Percentiles rank a stretch among this genome's conserved stretches.
phyloP scores from a whole-genome alignment of 169 alveolate species.

The Cyclospora cayetanensis region DNA sequence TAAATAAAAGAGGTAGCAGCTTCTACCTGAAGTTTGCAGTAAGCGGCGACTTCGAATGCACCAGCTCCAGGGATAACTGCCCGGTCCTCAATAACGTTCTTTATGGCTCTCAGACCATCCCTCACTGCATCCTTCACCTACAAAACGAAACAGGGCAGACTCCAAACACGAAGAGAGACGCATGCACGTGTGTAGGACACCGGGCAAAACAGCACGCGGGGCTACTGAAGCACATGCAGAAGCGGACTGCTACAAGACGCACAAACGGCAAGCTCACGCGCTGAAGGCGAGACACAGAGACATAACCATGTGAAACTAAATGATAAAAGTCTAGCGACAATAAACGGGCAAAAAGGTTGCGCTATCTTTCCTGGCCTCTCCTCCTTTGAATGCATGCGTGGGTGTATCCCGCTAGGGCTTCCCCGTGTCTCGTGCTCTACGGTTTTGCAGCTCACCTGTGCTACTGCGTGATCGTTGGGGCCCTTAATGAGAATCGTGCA shows the following conservation, averaged over 20 bases:
- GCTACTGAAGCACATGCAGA: not conserved
- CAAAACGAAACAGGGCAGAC: not conserved
- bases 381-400: not conserved
- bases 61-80: constrained; percentile 99
- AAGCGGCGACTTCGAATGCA: constrained; percentile 95
- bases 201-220: not conserved
- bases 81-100: constrained; percentile 95
- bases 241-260: not conserved
- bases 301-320: not conserved
- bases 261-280: not conserved
- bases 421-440: no score
- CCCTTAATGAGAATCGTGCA: constrained; percentile 98
- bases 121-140: constrained; percentile 96
- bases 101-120: constrained; percentile 98
- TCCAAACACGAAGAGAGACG: not conserved
- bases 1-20: not conserved
- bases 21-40: constrained; percentile 84
- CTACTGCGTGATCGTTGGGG: constrained; percentile 97
- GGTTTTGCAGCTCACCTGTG: constrained; percentile 76
- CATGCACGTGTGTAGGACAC: no score
- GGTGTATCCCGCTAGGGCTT: no score
- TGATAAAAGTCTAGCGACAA: no score
- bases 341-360: no score
- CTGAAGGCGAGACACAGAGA: not conserved
- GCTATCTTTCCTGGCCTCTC: not conserved